A percentile compares a stretch with the other conserved stretches of the same genome.
phyloP scores from a whole-genome alignment of 495 filamentous ascomycete genomes.

The Halenospora varia region DNA sequence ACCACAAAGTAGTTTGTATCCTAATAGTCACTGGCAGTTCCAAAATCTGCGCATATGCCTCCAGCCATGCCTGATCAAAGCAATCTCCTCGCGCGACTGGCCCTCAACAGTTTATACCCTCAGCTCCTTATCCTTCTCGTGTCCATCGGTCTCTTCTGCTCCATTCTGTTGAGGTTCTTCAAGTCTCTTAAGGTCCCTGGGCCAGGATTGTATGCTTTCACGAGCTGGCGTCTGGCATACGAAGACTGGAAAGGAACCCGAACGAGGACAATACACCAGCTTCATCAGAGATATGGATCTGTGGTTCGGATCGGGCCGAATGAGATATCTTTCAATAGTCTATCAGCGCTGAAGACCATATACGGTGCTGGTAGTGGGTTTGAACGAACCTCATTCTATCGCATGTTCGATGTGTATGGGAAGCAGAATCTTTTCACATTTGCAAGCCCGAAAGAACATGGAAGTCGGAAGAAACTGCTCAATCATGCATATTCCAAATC shows the following conservation, averaged over 20 bases:
- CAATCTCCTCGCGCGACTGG: too few relatives aligned
- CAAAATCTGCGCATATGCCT: too few relatives aligned
- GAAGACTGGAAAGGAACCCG: conserved; percentile 27
- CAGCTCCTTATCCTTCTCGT: neutral
- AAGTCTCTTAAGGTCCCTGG: conserved; percentile 4
- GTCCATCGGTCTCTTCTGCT: neutral
- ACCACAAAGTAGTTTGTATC: too few relatives aligned
- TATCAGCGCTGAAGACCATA: conserved; percentile 24
- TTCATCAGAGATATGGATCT: conserved; percentile 47
- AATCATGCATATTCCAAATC: conserved; percentile 36
- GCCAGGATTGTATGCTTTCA: conserved; percentile 11
- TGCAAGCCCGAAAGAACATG: conserved; percentile 26
- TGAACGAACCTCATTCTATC: conserved; percentile 35
- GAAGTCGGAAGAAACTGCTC: conserved; percentile 37
- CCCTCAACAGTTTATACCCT: too few relatives aligned
- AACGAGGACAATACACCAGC: conserved; percentile 47
- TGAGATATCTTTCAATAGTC: conserved; percentile 25
- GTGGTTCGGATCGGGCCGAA: conserved; percentile 28
- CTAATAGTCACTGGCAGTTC: too few relatives aligned
- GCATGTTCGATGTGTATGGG: conserved; percentile 40
- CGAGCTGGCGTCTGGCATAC: conserved; percentile 21
- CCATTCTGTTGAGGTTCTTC: neutral
- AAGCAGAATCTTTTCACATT: conserved; percentile 36
- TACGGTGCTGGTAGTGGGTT: conserved; percentile 40
- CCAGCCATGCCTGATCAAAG: too few relatives aligned